Conservation (phyloP, 345 rosid genomes). For the Hypericum perforatum region DNA sequence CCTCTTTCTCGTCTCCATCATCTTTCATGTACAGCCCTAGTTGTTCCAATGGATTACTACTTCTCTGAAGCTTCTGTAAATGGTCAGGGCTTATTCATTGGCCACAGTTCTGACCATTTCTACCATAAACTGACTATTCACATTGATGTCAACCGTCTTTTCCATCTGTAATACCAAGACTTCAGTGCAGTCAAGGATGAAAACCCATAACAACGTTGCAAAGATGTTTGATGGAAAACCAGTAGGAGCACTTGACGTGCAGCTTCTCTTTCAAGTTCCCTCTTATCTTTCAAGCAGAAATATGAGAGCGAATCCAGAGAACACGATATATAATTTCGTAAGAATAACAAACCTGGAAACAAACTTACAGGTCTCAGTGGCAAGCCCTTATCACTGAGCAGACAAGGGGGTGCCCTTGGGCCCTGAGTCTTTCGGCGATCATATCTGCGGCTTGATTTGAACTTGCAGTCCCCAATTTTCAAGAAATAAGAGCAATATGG, state of each 20-base stretch:
- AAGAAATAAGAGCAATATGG: conserved; percentile 75
- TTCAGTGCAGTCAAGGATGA: not conserved
- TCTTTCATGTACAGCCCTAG: too few species aligned
- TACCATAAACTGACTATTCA: conserved; percentile 62
- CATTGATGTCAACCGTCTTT: conserved; percentile 85
- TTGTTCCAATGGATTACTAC: too few species aligned
- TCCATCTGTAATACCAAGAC: conserved; percentile 56
- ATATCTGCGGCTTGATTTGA: conserved; percentile 69
- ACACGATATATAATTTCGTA: not conserved
- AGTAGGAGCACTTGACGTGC: conserved; percentile 72
- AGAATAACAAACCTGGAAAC: not conserved
- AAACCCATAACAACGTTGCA: not conserved
- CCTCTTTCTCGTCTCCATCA: too few species aligned
- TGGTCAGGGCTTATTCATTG: conserved; percentile 44
- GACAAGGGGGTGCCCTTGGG: conserved; percentile 36
- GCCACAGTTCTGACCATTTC: conserved; percentile 56
- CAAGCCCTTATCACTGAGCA: conserved; percentile 79
- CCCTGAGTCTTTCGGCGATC: conserved; percentile 66
- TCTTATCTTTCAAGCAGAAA: conserved; percentile 62
- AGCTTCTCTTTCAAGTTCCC: conserved; percentile 82
- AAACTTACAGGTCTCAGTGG: conserved; percentile 92
- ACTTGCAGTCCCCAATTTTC: conserved; percentile 89
- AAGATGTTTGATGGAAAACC: conserved; percentile 24
- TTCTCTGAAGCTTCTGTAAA: conserved; percentile 43
- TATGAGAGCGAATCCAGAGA: too few species aligned